Evolutionary conservation across 2,329 filamentous ascomycete species (phyloP), one percentile per base, ranked within the genome.

Genomic region (Cercospora janseana): DNA sequence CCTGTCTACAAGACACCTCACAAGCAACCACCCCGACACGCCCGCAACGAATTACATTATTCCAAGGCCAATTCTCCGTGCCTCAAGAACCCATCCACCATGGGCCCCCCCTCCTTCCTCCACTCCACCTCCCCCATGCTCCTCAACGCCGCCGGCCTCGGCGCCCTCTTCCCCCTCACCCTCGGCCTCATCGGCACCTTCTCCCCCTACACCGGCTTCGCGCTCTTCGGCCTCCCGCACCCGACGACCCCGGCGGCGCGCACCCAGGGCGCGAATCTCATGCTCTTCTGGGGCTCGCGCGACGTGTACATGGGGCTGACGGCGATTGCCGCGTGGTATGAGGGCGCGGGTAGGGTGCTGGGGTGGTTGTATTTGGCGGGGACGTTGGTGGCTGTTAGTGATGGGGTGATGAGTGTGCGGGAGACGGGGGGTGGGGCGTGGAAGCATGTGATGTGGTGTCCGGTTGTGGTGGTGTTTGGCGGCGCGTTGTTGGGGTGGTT

Each of bases 401-500:
- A 53, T 50, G 51, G 40, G 1, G 21, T 45, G 2, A 45, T 42
- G 20, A 49, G 40, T 31, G 6, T 46, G 8, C 40, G 51, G 24
- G 38, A 46, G 29, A 43, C 44, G 6, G 46, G 46, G 13, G 44
- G 37, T 18, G 51, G 40, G 13, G 46, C 40, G 12, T 50, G 51
- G 46, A 46, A 49, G 20, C 46, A 53, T 38, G 16, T 42, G 2
- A 45, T 44, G 20, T 49, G 46, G 41, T 27, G 44, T 18, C 51
- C 51, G 15, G 34, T 53, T 5, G 41, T 53, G 2, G 28, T 31
- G 4, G 46, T 18, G 3, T 34, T 49, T 6, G 46, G 24, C 2
- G 51, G 46, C 12, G 51, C 29, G 0, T 35, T 49, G 34, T 46
- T 53, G 46, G 51, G 46, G 32, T 46, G 51, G 46, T 49, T 53